phyloP scores from a whole-genome alignment of 2,329 filamentous ascomycete species.

The Dactylellina cionopaga region DNA sequence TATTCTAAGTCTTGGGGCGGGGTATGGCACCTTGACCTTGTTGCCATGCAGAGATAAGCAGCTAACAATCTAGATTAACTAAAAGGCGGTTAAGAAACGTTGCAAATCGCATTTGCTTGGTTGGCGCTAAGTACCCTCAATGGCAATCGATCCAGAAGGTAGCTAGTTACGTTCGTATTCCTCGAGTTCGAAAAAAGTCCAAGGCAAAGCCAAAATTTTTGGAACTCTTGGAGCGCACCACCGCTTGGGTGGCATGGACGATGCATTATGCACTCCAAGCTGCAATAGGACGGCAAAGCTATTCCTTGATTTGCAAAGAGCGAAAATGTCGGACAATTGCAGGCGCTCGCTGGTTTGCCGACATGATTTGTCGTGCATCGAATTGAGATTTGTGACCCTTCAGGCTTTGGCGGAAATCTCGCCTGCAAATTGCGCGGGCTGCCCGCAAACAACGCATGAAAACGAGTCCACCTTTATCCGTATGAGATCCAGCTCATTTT shows the following conservation, averaged over 20 bases:
- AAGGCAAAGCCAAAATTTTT: not conserved
- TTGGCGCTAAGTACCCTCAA: conserved; percentile 16
- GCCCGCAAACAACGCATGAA: conserved; percentile 51
- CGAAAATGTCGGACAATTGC: no score
- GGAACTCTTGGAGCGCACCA: not conserved
- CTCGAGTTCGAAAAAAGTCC: not conserved
- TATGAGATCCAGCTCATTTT: conserved; percentile 5
- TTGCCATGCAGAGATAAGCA: conserved; percentile 4
- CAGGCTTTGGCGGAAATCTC: not conserved
- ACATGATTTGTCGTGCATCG: conserved; percentile 11
- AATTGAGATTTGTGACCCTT: conserved; percentile 3
- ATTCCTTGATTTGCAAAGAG: not conserved
- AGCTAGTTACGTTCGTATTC: not conserved
- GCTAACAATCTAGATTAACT: no score
- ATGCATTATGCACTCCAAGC: conserved; percentile 29
- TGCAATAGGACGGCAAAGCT: conserved; percentile 16
- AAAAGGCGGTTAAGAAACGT: conserved; percentile 10
- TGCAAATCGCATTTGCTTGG: conserved; percentile 11
- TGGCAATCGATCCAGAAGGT: not conserved
- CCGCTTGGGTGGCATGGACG: conserved; percentile 1
- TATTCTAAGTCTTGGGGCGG: not conserved
- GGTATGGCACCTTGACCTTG: not conserved
- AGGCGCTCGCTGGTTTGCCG: not conserved
- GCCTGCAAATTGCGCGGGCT: no score
- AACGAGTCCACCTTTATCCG: conserved; percentile 32